Base-by-base conservation (phyloP, 2,329 filamentous ascomycete genomes). In the Fusarium guadeloupense region DNA sequence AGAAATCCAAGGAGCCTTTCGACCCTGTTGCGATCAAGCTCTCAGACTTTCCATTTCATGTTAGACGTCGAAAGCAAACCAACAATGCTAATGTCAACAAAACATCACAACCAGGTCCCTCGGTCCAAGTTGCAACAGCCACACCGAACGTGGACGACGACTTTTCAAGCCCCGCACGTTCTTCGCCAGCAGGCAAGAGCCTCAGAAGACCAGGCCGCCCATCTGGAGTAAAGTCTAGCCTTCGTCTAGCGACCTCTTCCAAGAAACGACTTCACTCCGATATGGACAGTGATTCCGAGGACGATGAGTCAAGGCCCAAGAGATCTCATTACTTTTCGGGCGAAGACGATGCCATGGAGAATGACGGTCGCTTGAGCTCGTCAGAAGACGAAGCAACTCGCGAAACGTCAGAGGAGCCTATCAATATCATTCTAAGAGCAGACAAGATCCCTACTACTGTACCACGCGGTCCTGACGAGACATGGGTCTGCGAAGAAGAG, bases 401-500 rank as follows among this genome's bases (percentile, higher is more conserved):
- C 17, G 56, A 54, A 7, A 35, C 38, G 6, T 51, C 62, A 10
- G 43, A 71, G 16, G 62, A 72, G 30, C 73, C 74, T 3, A 70
- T 79, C 41, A 77, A 74, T 40, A 69, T 86, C 14, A 76, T 83
- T 12, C 75, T 85, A 9, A 77, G 78, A 21, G 77, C 82, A 6
- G 82, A 85, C 49, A 79, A 74, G 41, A 66, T 85, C 10, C 83
- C 83, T 0, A 80, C 81, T 5, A 75, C 77, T 8, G 74, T 72
- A 4, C 80, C 85, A 1, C 77, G 80, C 28, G 87, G 85, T 0
- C 83, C 85, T 0, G 80, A 86, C 54, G 83, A 88, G 47, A 86
- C 85, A 0, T 92, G 89, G 89, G 78, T 77, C 1, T 92, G 89
- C 67, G 82, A 83, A 5, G 81, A 89, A 58, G 83, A 86, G 10